Evolutionary conservation across 768 basidiomycete species (phyloP), one percentile per base, ranked within the genome.

Genomic region (Russula ochroleuca): DNA sequence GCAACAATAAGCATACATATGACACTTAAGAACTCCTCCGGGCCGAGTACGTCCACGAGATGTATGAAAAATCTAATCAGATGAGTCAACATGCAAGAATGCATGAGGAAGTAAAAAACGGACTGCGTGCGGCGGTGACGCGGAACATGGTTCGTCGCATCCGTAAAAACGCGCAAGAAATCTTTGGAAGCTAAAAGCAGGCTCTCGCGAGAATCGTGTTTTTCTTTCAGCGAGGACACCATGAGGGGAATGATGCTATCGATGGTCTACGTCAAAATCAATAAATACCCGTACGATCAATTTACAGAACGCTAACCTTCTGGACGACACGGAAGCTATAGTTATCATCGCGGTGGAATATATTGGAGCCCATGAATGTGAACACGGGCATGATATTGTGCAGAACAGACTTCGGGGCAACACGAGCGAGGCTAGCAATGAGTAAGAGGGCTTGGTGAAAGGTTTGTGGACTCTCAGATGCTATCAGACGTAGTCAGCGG

Each of bases 291-390:
- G 41, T 40, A 11, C 19, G 31, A 23, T 17, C 49, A 8, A 15
- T 56, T 14, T 25, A 28, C 23, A 23, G 14, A 5, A 23, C 2
- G 54, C 76, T 49, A 59, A 92, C 94, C 80, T 90, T 90, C 73
- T 98, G 94, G 2, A 98, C 92, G 10, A 98, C 94, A 41, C 86
- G 85, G 79, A 97, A 96, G 71, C 91, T 95, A 75, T 96, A 95
- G 0, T 89, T 84, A 72, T 99, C 97, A 68, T 99, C 97, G 52
- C 94, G 83, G 71, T 97, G 96, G 78, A 98, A 92, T 19, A 98
- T 87, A 66, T 93, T 95, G n/a, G 95, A 92, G 21, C 97, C 96
- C 93, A 98, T 98, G 77, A 98, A 98, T 0, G 95, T 98, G 78
- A 99, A 98, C 50, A 99, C 87, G 4, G 97, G 96, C 92, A 99